Conservation (phyloP, 2,329 filamentous ascomycete genomes). For the Colletotrichum kahawae region DNA sequence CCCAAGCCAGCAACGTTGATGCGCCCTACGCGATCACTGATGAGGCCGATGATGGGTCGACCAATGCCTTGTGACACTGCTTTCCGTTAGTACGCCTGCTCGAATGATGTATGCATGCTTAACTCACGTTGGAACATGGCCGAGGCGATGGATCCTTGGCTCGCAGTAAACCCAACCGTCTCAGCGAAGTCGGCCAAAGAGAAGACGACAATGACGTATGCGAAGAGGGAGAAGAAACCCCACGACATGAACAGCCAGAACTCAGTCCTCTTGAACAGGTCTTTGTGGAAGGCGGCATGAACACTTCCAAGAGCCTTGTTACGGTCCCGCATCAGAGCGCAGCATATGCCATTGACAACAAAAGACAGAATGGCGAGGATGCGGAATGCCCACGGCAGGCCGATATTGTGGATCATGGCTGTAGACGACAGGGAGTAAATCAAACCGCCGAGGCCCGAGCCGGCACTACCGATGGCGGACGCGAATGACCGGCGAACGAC, state of each 20-base stretch:
- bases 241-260: slow-evolving; percentile 71
- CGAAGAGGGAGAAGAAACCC: slow-evolving; percentile 74
- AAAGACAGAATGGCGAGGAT: slow-evolving; percentile 68
- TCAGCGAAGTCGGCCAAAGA: slow-evolving; percentile 76
- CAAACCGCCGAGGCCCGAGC: slow-evolving; percentile 77
- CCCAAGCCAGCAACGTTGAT: slow-evolving; percentile 74
- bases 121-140: slow-evolving; percentile 71
- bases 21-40: slow-evolving; percentile 71
- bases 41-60: slow-evolving; percentile 74
- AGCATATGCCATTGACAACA: slow-evolving; percentile 67
- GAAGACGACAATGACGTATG: slow-evolving; percentile 79
- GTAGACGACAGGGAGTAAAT: slow-evolving; percentile 71
- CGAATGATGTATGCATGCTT: slow-evolving; percentile 25
- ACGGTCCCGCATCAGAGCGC: slow-evolving; percentile 70
- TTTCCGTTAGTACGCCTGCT: background rate
- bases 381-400: slow-evolving; percentile 70
- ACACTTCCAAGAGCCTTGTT: slow-evolving; percentile 74
- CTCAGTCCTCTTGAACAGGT: slow-evolving; percentile 64
- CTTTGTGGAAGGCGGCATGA: slow-evolving; percentile 69
- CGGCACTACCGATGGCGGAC: slow-evolving; percentile 71
- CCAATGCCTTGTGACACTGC: slow-evolving; percentile 68
- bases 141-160: slow-evolving; percentile 73
- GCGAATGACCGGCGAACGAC: slow-evolving; percentile 70
- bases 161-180: slow-evolving; percentile 68
- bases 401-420: slow-evolving; percentile 69